A percentile compares a stretch with the other conserved stretches of the same genome.
Evolutionary conservation across 2,329 filamentous ascomycete species (phyloP).

Genomic region (Trichoderma atrobrunneum): DNA sequence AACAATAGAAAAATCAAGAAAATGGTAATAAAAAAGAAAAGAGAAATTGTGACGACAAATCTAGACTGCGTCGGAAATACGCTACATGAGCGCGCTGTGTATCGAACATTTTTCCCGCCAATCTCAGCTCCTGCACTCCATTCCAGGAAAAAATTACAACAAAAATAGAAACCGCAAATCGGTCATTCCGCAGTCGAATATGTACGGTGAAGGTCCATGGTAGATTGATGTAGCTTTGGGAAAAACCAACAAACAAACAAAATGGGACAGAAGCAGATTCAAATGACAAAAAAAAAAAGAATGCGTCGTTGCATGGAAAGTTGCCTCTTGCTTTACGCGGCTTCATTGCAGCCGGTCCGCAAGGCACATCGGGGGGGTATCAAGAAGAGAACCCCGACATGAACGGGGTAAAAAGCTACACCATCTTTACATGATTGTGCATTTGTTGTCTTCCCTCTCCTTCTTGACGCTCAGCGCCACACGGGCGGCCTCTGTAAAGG

Average conservation of each 20-base stretch:
- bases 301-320: slow-evolving; percentile 9
- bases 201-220: slow-evolving; percentile 20
- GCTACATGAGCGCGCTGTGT: slow-evolving; percentile 9
- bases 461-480: slow-evolving; percentile 77
- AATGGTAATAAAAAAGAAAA: not conserved
- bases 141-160: slow-evolving; percentile 17
- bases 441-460: slow-evolving; percentile 61
- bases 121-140: slow-evolving; percentile 13
- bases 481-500: slow-evolving; percentile 94
- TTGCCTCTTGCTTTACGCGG: not conserved
- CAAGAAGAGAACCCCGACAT: not conserved
- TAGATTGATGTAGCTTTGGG: slow-evolving; percentile 19
- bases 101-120: slow-evolving; percentile 7
- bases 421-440: slow-evolving; percentile 55
- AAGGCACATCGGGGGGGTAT: slow-evolving; percentile 15
- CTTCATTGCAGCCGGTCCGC: not conserved
- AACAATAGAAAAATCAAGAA: not conserved
- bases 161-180: slow-evolving; percentile 17
- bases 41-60: slow-evolving; percentile 4
- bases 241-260: not conserved
- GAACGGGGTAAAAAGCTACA: not conserved
- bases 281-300: slow-evolving; percentile 2
- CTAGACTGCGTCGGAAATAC: slow-evolving; percentile 13
- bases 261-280: slow-evolving; percentile 1
- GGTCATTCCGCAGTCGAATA: slow-evolving; percentile 19